Conservation (phyloP, 495 filamentous ascomycete genomes). For the Lichenothelia convexa region DNA sequence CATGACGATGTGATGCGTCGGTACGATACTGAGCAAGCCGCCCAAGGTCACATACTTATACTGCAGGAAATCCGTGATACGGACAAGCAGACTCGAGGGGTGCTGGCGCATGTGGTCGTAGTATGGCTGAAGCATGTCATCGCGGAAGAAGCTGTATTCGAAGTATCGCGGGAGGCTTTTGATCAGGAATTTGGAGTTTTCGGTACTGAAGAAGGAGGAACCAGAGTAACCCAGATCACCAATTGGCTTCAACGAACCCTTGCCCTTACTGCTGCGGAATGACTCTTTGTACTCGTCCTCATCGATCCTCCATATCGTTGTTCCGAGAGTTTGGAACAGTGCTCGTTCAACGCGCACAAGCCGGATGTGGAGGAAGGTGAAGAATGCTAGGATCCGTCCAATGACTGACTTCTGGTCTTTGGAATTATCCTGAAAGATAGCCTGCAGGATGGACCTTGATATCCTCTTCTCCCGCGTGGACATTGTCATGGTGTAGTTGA, state of each 20-base stretch:
- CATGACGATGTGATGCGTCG: constrained; percentile 54
- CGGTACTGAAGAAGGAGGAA: constrained; percentile 48
- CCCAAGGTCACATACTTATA: constrained; percentile 35
- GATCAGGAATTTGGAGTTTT: constrained; percentile 40
- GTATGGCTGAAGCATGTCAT: constrained; percentile 42
- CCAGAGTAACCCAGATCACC: constrained; percentile 43
- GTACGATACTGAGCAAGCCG: constrained; percentile 31
- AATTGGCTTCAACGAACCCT: constrained; percentile 25
- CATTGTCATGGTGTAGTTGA: constrained; percentile 11
- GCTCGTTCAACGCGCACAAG: constrained; percentile 10
- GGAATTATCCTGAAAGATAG: constrained; percentile 11
- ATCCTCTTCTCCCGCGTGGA: constrained; percentile 9
- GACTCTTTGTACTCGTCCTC: constrained; percentile 35
- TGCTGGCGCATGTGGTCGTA: constrained; percentile 38
- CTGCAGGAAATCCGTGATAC: constrained; percentile 48
- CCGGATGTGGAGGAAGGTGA: constrained; percentile 12
- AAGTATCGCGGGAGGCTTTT: constrained; percentile 49
- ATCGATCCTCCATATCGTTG: constrained; percentile 29
- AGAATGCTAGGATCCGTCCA: constrained; percentile 14
- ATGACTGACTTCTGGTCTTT: constrained; percentile 7
- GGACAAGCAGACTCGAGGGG: constrained; percentile 39
- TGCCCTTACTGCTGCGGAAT: constrained; percentile 25
- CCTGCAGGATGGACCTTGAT: constrained; percentile 13
- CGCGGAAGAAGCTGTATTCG: constrained; percentile 48
- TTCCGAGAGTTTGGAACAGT: constrained; percentile 16